Conservation (phyloP, 2,329 filamentous ascomycete species). For the Fusarium guadeloupense region DNA sequence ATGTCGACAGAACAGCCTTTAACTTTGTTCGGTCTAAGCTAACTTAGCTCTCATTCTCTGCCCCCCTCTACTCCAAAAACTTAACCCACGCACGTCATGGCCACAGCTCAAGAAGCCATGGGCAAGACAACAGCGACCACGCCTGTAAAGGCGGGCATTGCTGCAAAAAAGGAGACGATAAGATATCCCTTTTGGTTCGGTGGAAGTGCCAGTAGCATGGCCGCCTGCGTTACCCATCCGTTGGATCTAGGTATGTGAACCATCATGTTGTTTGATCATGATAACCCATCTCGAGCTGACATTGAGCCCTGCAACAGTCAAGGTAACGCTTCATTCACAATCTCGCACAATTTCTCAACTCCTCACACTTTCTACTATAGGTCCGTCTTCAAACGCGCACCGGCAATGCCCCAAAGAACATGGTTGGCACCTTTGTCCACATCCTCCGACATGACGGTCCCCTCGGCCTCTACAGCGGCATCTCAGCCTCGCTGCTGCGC, state of each 20-base stretch:
- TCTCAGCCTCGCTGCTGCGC: conserved; percentile 90
- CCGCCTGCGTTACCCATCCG: conserved; percentile 91
- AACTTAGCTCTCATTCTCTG: not conserved
- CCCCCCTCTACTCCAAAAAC: not conserved
- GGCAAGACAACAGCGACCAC: conserved; percentile 11
- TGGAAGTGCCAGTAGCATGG: conserved; percentile 91
- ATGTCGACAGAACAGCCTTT: conserved; percentile 13
- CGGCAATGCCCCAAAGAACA: conserved; percentile 78
- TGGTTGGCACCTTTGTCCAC: conserved; percentile 86
- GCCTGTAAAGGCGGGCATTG: conserved; percentile 42
- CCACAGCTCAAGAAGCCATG: conserved; percentile 26
- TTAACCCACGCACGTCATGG: conserved; percentile 30
- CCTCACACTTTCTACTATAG: conserved; percentile 59
- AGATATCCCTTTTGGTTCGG: conserved; percentile 95
- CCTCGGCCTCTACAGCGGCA: conserved; percentile 86
- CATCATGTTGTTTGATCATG: conserved; percentile 1
- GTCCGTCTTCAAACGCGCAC: conserved; percentile 88
- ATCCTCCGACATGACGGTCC: conserved; percentile 79
- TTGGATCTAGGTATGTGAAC: conserved; percentile 88
- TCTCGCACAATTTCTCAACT: not conserved
- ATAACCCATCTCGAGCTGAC: conserved; percentile 31
- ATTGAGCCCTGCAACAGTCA: conserved; percentile 55
- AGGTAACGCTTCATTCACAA: conserved; percentile 45
- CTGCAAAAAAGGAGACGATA: conserved; percentile 52
- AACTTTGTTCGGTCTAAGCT: conserved; percentile 28